Conservation (phyloP, 163 green algal species). For the Scenedesmus sp. region DNA sequence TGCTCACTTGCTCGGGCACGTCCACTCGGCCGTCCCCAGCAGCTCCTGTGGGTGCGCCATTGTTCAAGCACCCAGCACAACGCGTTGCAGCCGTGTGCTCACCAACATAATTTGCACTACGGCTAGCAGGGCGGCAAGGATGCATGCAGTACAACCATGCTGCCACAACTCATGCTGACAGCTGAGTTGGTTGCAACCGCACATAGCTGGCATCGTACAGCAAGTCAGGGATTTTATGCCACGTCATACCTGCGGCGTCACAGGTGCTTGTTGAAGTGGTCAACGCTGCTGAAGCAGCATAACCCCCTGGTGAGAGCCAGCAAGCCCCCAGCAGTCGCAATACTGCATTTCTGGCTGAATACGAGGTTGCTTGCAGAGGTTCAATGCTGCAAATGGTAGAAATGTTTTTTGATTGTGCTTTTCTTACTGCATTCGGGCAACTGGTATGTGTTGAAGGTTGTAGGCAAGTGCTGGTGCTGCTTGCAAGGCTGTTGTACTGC, state of each 20-base stretch:
- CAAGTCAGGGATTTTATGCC: background rate
- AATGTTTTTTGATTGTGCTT: background rate
- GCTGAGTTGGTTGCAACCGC: no score
- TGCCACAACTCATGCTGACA: no score
- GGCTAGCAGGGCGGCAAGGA: no score
- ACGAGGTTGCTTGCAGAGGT: background rate
- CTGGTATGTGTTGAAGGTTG: background rate
- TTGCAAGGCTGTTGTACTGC: background rate
- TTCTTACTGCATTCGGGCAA: background rate
- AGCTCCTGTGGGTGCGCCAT: background rate
- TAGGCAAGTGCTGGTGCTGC: background rate
- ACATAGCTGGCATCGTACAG: no score
- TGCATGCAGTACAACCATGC: no score
- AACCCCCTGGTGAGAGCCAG: background rate
- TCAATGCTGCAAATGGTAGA: background rate
- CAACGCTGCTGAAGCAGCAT: background rate
- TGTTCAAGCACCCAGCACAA: background rate
- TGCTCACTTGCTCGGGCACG: background rate
- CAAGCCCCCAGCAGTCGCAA: background rate
- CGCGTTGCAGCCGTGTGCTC: background rate
- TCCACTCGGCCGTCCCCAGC: background rate
- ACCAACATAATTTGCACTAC: background rate
- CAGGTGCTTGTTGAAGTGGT: background rate
- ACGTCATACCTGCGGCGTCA: background rate
- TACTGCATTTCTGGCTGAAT: background rate